Percentiles rank a stretch among this genome's conserved stretches.
These are phyloP conservation scores for Rhizopogon vinicolor DNA, from an alignment of 768 basidiomycete species.

Conservation along the genomic window DNA sequence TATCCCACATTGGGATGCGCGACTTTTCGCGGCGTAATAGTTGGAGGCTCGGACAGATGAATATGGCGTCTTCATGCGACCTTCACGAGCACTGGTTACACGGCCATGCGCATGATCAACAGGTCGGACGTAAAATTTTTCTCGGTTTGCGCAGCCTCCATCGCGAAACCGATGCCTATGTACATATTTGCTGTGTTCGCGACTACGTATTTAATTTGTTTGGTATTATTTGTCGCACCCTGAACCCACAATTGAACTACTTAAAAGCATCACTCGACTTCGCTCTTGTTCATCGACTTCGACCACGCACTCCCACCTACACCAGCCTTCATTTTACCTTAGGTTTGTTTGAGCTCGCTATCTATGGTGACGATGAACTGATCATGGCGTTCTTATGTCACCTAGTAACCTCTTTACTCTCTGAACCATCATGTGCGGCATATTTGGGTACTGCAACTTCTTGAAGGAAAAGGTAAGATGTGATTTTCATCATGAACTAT, in stretches of 20 bases:
- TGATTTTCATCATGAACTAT: background rate
- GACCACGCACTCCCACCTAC: background rate
- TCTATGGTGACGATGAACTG: background rate
- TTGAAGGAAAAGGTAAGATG: constrained; percentile 85
- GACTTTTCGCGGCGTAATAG: too few species aligned
- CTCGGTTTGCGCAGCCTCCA: background rate
- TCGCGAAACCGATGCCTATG: background rate
- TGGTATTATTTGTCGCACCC: constrained; percentile 28
- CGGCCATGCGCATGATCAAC: too few species aligned
- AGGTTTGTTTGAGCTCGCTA: constrained; percentile 6
- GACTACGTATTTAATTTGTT: constrained; percentile 7
- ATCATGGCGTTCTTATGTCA: constrained; percentile 1
- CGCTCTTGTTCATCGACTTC: constrained; percentile 11
- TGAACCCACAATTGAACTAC: constrained; percentile 24
- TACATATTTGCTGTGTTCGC: background rate
- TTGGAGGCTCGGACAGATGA: too few species aligned
- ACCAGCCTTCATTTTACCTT: background rate
- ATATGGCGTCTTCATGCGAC: too few species aligned
- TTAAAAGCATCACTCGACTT: constrained; percentile 19
- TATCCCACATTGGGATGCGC: too few species aligned
- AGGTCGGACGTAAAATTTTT: background rate
- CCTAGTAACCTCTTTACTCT: constrained; percentile 3
- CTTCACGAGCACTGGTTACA: too few species aligned
- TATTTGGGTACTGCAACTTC: constrained; percentile 94
- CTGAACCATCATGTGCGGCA: constrained; percentile 74